These are phyloP conservation scores for Globisporangium apiculatum DNA, from an alignment of 352 stramenopile genomes.

Conservation along the genomic window DNA sequence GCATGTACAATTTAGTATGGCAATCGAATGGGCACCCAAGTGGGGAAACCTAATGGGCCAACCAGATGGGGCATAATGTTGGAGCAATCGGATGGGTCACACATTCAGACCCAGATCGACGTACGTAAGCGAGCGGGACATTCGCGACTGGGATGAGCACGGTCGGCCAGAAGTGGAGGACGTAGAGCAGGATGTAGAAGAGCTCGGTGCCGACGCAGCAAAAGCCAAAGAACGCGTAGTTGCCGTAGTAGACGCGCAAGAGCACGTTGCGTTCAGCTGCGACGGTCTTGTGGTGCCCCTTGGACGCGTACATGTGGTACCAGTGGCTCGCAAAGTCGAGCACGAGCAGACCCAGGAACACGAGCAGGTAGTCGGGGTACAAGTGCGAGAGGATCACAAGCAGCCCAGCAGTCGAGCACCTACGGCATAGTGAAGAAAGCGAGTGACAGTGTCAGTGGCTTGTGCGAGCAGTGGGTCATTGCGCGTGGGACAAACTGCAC, in stretches of 20 bases:
- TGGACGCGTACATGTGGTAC: constrained; percentile 96
- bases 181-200: constrained; percentile 90
- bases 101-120: neutral
- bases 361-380: constrained; percentile 76
- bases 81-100: neutral
- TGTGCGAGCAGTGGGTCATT: neutral
- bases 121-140: constrained; percentile 52
- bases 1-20: no score
- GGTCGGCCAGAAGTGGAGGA: constrained; percentile 75
- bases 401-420: constrained; percentile 93
- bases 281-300: constrained; percentile 94
- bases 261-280: constrained; percentile 91
- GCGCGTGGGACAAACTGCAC: no score
- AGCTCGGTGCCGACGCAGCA: constrained; percentile 91
- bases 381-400: constrained; percentile 92
- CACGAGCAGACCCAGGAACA: constrained; percentile 89
- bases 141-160: constrained; percentile 47
- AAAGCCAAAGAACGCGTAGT: constrained; percentile 91
- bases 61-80: neutral
- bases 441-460: neutral
- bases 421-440: constrained; percentile 6
- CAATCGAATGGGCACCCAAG: no score
- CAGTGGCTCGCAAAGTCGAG: constrained; percentile 97
- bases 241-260: constrained; percentile 91
- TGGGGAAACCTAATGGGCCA: no score